Evolutionary conservation across 352 stramenopile genomes (phyloP), one percentile per base, ranked within the genome.

Genomic region (Globisporangium uncinulatum): DNA sequence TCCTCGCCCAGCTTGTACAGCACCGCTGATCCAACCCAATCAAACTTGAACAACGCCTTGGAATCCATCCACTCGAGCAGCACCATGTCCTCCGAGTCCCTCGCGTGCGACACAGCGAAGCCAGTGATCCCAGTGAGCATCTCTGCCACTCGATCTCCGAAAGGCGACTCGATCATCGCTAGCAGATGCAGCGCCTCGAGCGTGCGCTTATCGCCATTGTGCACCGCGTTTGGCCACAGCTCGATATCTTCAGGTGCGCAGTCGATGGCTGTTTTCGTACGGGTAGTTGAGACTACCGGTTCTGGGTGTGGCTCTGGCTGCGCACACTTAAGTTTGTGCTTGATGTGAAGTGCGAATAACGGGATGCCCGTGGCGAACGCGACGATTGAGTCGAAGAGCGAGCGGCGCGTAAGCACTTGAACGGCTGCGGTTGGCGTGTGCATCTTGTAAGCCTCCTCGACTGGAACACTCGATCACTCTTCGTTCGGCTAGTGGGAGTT

Each of bases 11-110:
- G 10, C 29, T 31, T 2, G 20, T n/a, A n/a, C n/a, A n/a, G n/a
- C n/a, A n/a, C n/a, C n/a, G n/a, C n/a, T n/a, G n/a, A n/a, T n/a
- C n/a, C n/a, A n/a, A n/a, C n/a, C n/a, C n/a, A n/a, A n/a, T 60
- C 37, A 20, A 47, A n/a, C 6, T 9, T 3, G 19, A 20, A 41
- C n/a, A 49, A n/a, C 11, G 24, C 17, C 34, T 14, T 7, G 3
- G 19, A 3, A 9, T 34, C 15, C 15, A 59, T 56, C 52, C 32
- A 61, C 21, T 20, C 24, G 39, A 56, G 52, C 45, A 59, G 44
- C 54, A 10, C 19, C 19, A 45, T 32, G 44, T 53, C 34, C 19
- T 37, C 31, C 15, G 54, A 34, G 43, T 53, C 17, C 8, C 24
- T 43, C 14, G 48, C 2, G 2, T 15, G 43, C 8, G 6, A 13